Percentiles rank a stretch among this genome's conserved stretches.
Conservation (phyloP, 345 rosid genomes). For the Eucalyptus fibrosa region DNA sequence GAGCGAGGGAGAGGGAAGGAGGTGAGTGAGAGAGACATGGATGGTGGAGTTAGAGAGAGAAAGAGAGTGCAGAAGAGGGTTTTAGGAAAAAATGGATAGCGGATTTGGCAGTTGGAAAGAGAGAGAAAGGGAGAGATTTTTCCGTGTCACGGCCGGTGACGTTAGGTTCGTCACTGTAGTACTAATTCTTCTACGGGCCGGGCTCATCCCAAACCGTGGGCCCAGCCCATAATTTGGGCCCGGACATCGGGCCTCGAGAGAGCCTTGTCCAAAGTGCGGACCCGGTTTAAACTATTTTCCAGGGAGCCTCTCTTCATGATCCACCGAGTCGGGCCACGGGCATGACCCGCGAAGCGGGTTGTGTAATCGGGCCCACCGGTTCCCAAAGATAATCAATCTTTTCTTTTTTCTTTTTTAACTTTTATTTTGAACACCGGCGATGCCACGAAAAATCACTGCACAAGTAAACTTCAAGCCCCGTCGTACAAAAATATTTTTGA, state of each 20-base stretch:
- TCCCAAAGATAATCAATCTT: neutral
- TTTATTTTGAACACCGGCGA: neutral
- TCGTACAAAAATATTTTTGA: neutral
- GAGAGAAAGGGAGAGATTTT: neutral
- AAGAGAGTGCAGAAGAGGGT: neutral
- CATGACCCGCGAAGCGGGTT: neutral
- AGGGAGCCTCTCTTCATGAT: neutral
- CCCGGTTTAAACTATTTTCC: neutral
- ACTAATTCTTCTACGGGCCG: neutral
- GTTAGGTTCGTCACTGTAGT: neutral
- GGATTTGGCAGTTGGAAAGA: neutral
- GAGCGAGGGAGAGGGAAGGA: slow-evolving; percentile 1
- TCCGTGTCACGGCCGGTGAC: neutral
- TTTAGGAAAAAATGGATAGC: neutral
- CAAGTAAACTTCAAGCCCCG: neutral
- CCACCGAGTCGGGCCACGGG: neutral
- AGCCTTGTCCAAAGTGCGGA: neutral
- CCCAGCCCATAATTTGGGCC: neutral
- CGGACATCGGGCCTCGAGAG: neutral
- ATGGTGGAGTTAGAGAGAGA: neutral
- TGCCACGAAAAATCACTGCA: neutral
- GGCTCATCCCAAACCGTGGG: neutral
- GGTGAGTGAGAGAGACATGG: neutral
- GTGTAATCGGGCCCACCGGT: neutral
- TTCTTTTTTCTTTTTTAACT: fast-evolving